Evolutionary conservation across 2,329 filamentous ascomycete genomes (phyloP), one percentile per base, ranked within the genome.

Genomic region (Acephala macrosclerotiorum): DNA sequence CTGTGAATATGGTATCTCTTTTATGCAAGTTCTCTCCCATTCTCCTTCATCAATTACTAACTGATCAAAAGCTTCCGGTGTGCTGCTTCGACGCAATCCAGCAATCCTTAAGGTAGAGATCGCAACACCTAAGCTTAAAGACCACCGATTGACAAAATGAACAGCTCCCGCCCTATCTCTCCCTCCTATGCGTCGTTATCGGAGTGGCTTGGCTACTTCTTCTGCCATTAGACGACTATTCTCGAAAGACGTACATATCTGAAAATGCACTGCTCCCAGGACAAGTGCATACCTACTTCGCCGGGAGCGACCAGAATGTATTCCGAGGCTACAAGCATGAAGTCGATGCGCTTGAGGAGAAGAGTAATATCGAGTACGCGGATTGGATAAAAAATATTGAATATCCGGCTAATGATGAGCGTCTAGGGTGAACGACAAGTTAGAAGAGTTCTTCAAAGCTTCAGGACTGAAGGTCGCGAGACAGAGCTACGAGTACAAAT

Each of bases 251-350:
- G 0, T 99, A 99, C 79, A 96, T 99, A 65, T 98, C 95, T 51
- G 96, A 99, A 79, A 99, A 99, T 78, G 96, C 96, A 12, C 88
- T 99, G 38, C 83, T 99, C 16, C 96, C 96, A 0, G 96, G 94
- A 1, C 96, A 99, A 79, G 96, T 98, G 9, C 95, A 98, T 80
- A 97, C 96, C 1, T 99, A 99, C 79, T 99, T 99, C 77, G 90
- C 92, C 7, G 96, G 96, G 20, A 97, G 93, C 78, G 96, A 99
- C 77, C 94, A 98, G 81, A 92, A 97, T 78, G 88, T 98, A 70
- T 94, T 98, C 75, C 87, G 94, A 56, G 96, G 93, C 8, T 98
- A 96, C 78, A 89, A 91, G 75, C 89, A 93, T 75, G 96, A 98
- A 80, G 84, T 97, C 59, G 88, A 91, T 71, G 83, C 80, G 9